Evolutionary conservation across 306 rosid genomes (phyloP).

Genomic region (Lathyrus oleraceus): DNA sequence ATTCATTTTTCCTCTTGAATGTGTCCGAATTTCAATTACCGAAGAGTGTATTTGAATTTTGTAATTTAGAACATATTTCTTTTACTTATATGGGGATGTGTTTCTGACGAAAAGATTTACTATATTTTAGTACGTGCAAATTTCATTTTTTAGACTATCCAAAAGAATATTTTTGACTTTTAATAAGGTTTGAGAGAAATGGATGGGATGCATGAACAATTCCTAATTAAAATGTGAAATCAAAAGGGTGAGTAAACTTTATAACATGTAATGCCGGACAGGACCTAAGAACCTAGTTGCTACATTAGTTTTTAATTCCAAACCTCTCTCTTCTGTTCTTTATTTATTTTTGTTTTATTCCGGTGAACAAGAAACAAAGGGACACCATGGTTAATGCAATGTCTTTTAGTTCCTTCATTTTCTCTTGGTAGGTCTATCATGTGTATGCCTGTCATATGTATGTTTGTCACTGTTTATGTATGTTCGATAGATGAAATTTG

Average conservation of each 20-base stretch:
- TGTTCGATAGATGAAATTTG: conserved; percentile 38
- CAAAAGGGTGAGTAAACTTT: not conserved
- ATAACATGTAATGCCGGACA: conserved; percentile 25
- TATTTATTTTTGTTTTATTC: not conserved
- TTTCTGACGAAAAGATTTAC: no score
- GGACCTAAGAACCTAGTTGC: conserved; percentile 18
- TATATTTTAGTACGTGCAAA: no score
- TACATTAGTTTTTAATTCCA: conserved; percentile 8
- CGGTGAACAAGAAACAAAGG: conserved; percentile 25
- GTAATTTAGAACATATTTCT: no score
- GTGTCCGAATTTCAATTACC: no score
- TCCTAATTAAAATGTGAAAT: not conserved
- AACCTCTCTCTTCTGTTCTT: conserved; percentile 26
- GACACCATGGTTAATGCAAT: conserved; percentile 36
- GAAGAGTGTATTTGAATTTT: no score
- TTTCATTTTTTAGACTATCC: no score
- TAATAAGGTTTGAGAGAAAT: no score
- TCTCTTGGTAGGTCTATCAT: conserved; percentile 33
- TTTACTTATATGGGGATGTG: no score
- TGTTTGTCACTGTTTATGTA: conserved; percentile 19
- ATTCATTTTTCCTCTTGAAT: no score
- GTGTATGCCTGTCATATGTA: conserved; percentile 1
- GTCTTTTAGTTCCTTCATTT: conserved; percentile 15
- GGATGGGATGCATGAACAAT: no score
- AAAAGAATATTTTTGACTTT: no score